Evolutionary conservation across 2,329 filamentous ascomycete species (phyloP).

Genomic region (Sarocladium kiliense): DNA sequence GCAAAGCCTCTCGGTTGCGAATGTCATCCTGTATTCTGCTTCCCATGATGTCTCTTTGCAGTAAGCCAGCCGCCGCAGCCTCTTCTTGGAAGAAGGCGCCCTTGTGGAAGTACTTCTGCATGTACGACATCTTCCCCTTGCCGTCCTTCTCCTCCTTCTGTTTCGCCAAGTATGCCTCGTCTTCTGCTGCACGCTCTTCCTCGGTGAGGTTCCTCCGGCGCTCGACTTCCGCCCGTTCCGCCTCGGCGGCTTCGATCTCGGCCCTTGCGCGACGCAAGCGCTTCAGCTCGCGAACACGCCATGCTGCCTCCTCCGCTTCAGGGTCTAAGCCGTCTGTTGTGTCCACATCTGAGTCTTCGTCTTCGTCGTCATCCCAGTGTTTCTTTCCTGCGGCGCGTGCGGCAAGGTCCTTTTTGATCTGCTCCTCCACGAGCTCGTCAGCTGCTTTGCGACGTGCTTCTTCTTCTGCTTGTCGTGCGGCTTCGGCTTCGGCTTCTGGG

Average conservation of each 20-base stretch:
- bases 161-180: constrained; percentile 67
- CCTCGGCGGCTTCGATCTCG: constrained; percentile 77
- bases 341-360: constrained; percentile 71
- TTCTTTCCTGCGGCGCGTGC: constrained; percentile 72
- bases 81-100: constrained; percentile 93
- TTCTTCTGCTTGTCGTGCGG: constrained; percentile 42
- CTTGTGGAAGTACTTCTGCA: constrained; percentile 97
- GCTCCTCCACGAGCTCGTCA: constrained; percentile 79
- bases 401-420: constrained; percentile 75
- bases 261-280: constrained; percentile 83
- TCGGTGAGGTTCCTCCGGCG: constrained; percentile 79
- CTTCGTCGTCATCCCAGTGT: constrained; percentile 79
- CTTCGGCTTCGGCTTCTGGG: constrained; percentile 28
- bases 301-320: constrained; percentile 83
- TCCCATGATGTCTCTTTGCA: constrained; percentile 81
- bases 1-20: constrained; percentile 73
- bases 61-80: constrained; percentile 66
- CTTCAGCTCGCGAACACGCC: constrained; percentile 88
- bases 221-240: constrained; percentile 84
- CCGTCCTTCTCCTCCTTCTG: constrained; percentile 76
- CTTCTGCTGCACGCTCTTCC: constrained; percentile 81
- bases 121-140: constrained; percentile 77
- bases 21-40: constrained; percentile 78
- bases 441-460: constrained; percentile 63
- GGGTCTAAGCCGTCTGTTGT: constrained; percentile 85